Evolutionary conservation across 2,329 filamentous ascomycete species (phyloP).

Genomic region (Magnaporthiopsis poae): DNA sequence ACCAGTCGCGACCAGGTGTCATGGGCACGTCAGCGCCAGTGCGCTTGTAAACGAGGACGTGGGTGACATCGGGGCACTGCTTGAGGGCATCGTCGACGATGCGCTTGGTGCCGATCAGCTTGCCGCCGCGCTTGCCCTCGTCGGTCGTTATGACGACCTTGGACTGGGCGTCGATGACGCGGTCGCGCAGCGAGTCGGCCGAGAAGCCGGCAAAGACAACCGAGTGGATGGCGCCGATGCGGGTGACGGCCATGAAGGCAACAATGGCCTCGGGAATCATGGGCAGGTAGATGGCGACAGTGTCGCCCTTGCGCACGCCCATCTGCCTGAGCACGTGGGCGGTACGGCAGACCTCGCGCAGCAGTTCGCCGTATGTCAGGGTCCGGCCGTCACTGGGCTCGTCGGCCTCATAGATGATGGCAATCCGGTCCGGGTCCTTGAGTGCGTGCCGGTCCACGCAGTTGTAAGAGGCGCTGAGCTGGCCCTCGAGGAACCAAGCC

Average conservation of each 20-base stretch:
- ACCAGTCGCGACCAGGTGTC: slow-evolving; percentile 79
- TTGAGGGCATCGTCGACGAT: slow-evolving; percentile 96
- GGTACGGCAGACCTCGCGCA: slow-evolving; percentile 79
- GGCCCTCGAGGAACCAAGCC: slow-evolving; percentile 90
- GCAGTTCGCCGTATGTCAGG: slow-evolving; percentile 85
- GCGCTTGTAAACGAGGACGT: slow-evolving; percentile 86
- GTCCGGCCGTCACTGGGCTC: slow-evolving; percentile 77
- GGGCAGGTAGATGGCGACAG: slow-evolving; percentile 90
- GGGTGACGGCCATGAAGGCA: slow-evolving; percentile 78
- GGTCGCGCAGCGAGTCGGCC: slow-evolving; percentile 87
- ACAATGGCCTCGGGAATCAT: slow-evolving; percentile 97
- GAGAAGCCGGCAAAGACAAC: slow-evolving; percentile 98
- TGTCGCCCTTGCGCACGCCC: slow-evolving; percentile 94
- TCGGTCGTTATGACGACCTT: slow-evolving; percentile 95
- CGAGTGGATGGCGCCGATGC: slow-evolving; percentile 92
- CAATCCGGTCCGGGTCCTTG: slow-evolving; percentile 82
- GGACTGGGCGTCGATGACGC: slow-evolving; percentile 80
- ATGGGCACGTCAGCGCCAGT: slow-evolving; percentile 87
- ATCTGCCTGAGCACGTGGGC: slow-evolving; percentile 86
- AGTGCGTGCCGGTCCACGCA: slow-evolving; percentile 94
- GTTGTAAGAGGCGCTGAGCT: slow-evolving; percentile 93
- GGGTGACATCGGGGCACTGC: slow-evolving; percentile 80
- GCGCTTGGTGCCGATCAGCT: slow-evolving; percentile 95
- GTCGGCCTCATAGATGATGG: slow-evolving; percentile 98
- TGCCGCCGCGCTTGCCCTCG: slow-evolving; percentile 95